These are phyloP conservation scores for Xylariaceae sp. DNA, from an alignment of 2,329 filamentous ascomycete genomes.

Conservation along the genomic window DNA sequence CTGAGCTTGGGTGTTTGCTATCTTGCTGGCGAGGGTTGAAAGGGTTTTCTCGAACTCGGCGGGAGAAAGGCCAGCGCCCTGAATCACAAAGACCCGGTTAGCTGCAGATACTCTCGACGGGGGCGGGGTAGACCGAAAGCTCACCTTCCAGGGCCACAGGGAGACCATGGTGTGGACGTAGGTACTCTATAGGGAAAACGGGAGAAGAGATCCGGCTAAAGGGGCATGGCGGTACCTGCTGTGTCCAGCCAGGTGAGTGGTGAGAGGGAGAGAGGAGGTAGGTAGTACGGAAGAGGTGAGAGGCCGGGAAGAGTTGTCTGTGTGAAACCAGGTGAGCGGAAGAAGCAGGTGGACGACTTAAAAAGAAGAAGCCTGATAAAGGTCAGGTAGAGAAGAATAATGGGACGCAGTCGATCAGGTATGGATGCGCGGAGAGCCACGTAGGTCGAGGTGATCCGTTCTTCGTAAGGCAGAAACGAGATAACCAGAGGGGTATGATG, in stretches of 20 bases:
- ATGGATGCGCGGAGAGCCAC: neutral
- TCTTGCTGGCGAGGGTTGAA: conserved; percentile 74
- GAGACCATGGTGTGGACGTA: conserved; percentile 59
- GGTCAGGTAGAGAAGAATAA: neutral
- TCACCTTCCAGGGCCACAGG: conserved; percentile 79
- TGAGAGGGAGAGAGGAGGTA: neutral
- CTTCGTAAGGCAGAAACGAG: neutral
- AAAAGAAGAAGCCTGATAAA: neutral
- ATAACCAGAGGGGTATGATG: neutral
- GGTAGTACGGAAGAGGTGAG: neutral
- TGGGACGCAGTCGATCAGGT: neutral
- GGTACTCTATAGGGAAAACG: neutral
- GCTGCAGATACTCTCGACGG: neutral
- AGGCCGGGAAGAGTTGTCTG: too few species aligned
- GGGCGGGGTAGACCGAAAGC: conserved; percentile 17
- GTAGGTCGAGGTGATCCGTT: neutral
- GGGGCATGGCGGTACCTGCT: conserved; percentile 23
- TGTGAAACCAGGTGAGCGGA: neutral
- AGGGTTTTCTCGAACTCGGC: conserved; percentile 92
- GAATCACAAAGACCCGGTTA: conserved; percentile 2
- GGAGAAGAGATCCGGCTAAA: conserved; percentile 9
- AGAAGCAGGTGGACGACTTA: neutral
- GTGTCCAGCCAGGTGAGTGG: neutral
- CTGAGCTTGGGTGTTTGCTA: conserved; percentile 64
- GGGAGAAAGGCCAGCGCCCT: conserved; percentile 76